Base-by-base conservation (phyloP, 2,329 filamentous ascomycete species). In the Aspergillus jensenii region DNA sequence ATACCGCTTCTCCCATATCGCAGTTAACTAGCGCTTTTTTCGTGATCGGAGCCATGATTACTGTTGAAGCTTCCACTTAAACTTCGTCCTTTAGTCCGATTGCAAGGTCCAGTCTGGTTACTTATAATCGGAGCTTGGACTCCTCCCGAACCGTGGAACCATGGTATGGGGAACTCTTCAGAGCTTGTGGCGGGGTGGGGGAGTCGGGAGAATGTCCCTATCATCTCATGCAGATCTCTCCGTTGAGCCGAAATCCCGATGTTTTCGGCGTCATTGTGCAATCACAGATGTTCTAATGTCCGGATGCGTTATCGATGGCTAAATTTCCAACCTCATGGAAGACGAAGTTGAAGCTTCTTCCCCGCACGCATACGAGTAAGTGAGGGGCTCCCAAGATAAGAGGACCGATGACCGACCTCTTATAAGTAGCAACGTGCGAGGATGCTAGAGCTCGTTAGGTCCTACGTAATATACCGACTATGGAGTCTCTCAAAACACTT, bases 401-500 rank as follows among this genome's bases (percentile, higher is more conserved):
- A 17, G 33, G 12, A 21, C 12, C 9, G 23, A 40, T 33, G 31
- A 14, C 19, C 23, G 23, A 31, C 9, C 27, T 31, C n/a, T 43
- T 19, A 40, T 55, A 31, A 31, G 27, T 31, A 11, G 27, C 3
- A 55, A 55, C 23, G 45, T n/a, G 37, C 35, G 12, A 17, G 27
- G 19, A 7, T 33, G n/a, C 44, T 21, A 19, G 15, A 23, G 9
- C 6, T 14, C 21, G 8, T 21, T 23, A 21, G 46, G 17, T 23
- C 45, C n/a, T 31, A n/a, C 23, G 40, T 25, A 15, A 40, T 4
- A n/a, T 17, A 31, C 21, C 21, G 12, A 47, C 15, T 21, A 74
- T 76, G 75, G 69, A 75, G 54, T 62, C 56, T n/a, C 56, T 84
- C 35, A 81, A 80, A 65, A 82, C 75, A 12, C 62, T 87, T 17